A percentile compares a stretch with the other conserved stretches of the same genome.
phyloP scores from a whole-genome alignment of 164 flowering plant species.

The Sextonia rubra region DNA sequence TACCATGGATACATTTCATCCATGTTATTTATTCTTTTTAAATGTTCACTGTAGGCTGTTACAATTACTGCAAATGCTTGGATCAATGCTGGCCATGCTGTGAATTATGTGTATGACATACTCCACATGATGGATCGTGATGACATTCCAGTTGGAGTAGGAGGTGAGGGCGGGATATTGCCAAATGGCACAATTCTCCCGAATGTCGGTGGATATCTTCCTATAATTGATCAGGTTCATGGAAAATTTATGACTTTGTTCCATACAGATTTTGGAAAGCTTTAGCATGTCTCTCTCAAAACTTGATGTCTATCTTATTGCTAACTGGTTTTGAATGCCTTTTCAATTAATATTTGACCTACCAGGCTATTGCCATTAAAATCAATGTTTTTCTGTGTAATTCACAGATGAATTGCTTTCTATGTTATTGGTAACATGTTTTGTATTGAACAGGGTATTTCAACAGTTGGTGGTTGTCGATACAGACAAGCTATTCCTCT shows the following conservation, averaged over 20 bases:
- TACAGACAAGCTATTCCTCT: constrained; percentile 87
- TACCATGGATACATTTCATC: no score
- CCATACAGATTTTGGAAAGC: neutral
- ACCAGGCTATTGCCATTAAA: no score
- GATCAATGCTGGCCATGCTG: constrained; percentile 84
- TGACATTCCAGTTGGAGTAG: constrained; percentile 82
- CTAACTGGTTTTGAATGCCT: neutral
- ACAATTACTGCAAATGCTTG: constrained; percentile 81
- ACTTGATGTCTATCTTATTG: neutral
- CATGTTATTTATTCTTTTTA: neutral
- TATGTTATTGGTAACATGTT: constrained; percentile 3
- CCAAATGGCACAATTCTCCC: constrained; percentile 65
- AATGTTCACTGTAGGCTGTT: constrained; percentile 49
- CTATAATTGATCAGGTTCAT: constrained; percentile 79
- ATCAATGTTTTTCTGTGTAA: no score
- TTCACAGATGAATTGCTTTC: neutral
- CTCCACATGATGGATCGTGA: constrained; percentile 96
- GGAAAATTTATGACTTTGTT: neutral
- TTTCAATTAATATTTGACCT: no score
- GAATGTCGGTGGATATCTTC: constrained; percentile 90
- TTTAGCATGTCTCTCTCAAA: no score
- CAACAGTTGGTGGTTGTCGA: constrained; percentile 78
- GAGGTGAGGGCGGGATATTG: constrained; percentile 87
- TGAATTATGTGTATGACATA: constrained; percentile 82
- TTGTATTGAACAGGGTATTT: constrained; percentile 42